Base-by-base conservation (phyloP, 257 asterid species). In the Solanum pennellii region DNA sequence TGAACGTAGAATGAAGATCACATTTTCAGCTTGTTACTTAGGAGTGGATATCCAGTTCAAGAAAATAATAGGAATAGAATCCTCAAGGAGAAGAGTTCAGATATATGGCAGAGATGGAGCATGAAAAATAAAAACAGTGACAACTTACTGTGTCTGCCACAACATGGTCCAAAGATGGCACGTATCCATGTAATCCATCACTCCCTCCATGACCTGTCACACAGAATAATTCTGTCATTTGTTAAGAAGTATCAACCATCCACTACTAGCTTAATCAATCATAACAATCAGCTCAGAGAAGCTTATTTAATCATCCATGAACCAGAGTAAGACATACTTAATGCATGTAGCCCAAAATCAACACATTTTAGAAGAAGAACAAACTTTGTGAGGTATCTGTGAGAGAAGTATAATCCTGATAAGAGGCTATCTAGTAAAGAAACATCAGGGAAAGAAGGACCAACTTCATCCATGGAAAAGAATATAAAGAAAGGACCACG, bases 131-230 rank as follows among this genome's bases (percentile, higher is more conserved):
- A 21, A 71, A 83, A 5, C 18, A 45, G 44, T 31, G 15, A 79
- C 27, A 79, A 93, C 99, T 92, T 93, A 97, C 99, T 47, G 99
- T 96, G 94, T 97, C 99, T 9, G 95, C 95, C 86, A 97, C 99
- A 15, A 97, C 99, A 88, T 97, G 94, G 90, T 97, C 99, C 91
- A 97, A 91, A 66, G 99, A 96, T 86, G 99, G 99, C 82, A 97
- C 99, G 89, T 96, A 97, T 88, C 99, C 99, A 89, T 97, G 99
- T 91, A 97, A 91, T 83, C 99, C 99, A 94, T 97, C 99, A 92
- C 99, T 97, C 75, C 99, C 99, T 25, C 99, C 99, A 89, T 97
- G 99, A 87, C 99, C 99, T 97, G 89, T 88, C 80, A 87, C 79
- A 89, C 39, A 52, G 66, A 80, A 49, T 12, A 49, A 29, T 29